Evolutionary conservation across 1,284 basidiomycete species (phyloP).

Genomic region (Tylopilus orsonianus): DNA sequence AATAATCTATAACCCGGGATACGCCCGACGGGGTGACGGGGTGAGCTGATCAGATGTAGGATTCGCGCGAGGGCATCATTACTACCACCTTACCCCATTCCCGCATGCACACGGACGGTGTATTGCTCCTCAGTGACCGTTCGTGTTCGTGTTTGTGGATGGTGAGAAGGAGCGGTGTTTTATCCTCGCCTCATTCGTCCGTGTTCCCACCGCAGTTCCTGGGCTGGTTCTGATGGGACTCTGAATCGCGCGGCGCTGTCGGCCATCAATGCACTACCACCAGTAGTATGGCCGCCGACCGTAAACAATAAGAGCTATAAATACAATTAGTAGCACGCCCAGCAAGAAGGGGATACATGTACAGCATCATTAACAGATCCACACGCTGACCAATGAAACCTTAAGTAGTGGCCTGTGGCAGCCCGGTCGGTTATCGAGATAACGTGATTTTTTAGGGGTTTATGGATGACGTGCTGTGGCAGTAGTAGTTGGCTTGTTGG

Average conservation of each 20-base stretch:
- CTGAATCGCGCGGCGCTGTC: conserved; percentile 4
- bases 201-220: conserved; percentile 13
- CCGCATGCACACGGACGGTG: conserved; percentile 18
- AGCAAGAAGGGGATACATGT: conserved; percentile 22
- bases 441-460: conserved; percentile 51
- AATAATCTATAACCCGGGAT: conserved; percentile 6
- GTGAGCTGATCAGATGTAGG: conserved; percentile 16
- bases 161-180: conserved; percentile 29
- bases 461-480: conserved; percentile 53
- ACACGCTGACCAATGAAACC: conserved; percentile 59
- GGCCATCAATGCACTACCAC: conserved; percentile 4
- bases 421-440: conserved; percentile 56
- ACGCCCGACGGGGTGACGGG: conserved; percentile 8
- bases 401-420: conserved; percentile 70
- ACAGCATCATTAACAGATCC: conserved; percentile 58
- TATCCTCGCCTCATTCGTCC: conserved; percentile 10
- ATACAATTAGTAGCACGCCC: conserved; percentile 7
- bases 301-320: conserved; percentile 37
- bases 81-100: conserved; percentile 3
- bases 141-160: conserved; percentile 12
- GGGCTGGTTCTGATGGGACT: conserved; percentile 6
- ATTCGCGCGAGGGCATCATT: conserved; percentile 13
- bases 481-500: conserved; percentile 52
- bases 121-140: conserved; percentile 8
- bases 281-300: conserved; percentile 29